phyloP scores from a whole-genome alignment of 352 stramenopile genomes.

The Phytophthora meadii region DNA sequence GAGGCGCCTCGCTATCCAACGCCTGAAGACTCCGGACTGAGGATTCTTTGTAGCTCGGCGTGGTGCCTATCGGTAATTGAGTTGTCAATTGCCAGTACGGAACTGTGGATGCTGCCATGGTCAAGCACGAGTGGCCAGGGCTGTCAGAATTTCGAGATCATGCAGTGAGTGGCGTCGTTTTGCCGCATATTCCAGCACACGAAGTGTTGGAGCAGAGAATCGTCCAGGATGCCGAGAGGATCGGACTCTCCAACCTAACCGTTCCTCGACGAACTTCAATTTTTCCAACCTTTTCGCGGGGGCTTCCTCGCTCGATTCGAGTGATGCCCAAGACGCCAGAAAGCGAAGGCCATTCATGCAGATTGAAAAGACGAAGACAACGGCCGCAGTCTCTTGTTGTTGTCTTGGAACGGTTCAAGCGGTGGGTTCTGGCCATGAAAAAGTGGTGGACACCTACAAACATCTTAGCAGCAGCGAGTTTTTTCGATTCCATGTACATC shows the following conservation, averaged over 20 bases:
- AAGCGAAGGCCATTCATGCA: background rate
- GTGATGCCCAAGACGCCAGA: constrained; percentile 12
- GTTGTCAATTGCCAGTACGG: too few species aligned
- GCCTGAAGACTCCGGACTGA: background rate
- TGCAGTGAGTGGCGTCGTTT: constrained; percentile 27
- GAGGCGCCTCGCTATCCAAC: background rate
- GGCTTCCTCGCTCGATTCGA: constrained; percentile 13
- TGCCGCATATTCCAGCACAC: constrained; percentile 21
- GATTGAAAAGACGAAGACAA: constrained; percentile 6
- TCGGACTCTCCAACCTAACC: constrained; percentile 28
- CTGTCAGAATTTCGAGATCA: constrained; percentile 31
- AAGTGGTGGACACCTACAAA: constrained; percentile 23
- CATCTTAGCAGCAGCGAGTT: constrained; percentile 33
- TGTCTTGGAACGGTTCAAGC: constrained; percentile 15
- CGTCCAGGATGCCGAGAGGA: constrained; percentile 30
- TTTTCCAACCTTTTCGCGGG: constrained; percentile 20
- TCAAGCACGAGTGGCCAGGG: constrained; percentile 33
- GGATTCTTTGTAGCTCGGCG: background rate
- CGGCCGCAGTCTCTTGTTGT: constrained; percentile 14
- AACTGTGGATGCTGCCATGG: constrained; percentile 26
- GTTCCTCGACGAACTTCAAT: constrained; percentile 21
- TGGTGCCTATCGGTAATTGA: too few species aligned
- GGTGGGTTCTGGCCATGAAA: constrained; percentile 18
- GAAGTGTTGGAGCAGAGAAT: constrained; percentile 31
- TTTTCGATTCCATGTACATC: constrained; percentile 48